phyloP scores from a whole-genome alignment of 345 rosid genomes.

The Boechera divaricarpa region DNA sequence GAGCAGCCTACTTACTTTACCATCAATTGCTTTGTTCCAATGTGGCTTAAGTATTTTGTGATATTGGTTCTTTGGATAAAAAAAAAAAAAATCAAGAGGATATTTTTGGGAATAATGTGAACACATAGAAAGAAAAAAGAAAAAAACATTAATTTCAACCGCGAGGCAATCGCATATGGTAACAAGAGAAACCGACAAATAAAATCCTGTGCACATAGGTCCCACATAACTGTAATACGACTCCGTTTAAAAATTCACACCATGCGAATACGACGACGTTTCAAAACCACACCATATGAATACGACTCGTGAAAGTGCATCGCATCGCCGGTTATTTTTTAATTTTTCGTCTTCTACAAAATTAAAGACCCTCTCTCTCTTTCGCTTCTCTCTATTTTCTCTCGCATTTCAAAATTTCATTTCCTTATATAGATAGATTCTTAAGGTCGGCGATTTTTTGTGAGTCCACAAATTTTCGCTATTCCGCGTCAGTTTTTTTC shows the following conservation, averaged over 20 bases:
- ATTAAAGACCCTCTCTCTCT: conserved; percentile 11
- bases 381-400: conserved; percentile 15
- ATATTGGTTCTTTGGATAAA: no score
- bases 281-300: conserved; percentile 12
- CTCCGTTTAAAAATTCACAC: background rate
- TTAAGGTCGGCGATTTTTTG: conserved; percentile 22
- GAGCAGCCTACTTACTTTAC: no score
- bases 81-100: background rate
- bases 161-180: conserved; percentile 43
- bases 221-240: conserved; percentile 14
- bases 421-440: conserved; percentile 32
- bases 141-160: conserved; percentile 40
- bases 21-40: no score
- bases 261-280: conserved; percentile 25
- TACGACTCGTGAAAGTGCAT: conserved; percentile 42
- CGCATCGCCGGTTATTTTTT: conserved; percentile 40
- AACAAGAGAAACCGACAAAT: conserved; percentile 41
- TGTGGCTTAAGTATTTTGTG: no score
- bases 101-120: conserved; percentile 18
- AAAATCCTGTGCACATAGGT: conserved; percentile 6
- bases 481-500: conserved; percentile 10
- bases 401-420: conserved; percentile 43
- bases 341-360: conserved; percentile 31
- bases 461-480: conserved; percentile 34
- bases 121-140: background rate